Percentiles rank a stretch among this genome's conserved stretches.
Conservation (phyloP, 305 asterid genomes). For the Fraxinus albicans region DNA sequence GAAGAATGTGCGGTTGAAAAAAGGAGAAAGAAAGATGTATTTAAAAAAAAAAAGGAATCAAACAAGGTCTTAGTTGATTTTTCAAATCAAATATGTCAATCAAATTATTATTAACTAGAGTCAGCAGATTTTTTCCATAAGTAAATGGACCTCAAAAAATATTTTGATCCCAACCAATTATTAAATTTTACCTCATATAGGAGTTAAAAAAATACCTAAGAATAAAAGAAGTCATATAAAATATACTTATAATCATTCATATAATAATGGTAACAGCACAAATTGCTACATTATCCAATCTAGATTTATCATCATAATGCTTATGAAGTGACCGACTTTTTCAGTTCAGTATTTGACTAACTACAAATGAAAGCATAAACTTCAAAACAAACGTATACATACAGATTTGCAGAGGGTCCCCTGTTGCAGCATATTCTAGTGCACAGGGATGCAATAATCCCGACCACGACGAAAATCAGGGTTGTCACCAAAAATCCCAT, state of each 20-base stretch:
- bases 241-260: neutral
- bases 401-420: conserved; percentile 96
- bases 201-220: neutral
- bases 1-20: neutral
- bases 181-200: neutral
- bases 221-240: neutral
- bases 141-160: neutral
- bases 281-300: neutral
- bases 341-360: neutral
- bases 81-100: neutral
- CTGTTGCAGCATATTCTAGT: conserved; percentile 83
- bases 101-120: neutral
- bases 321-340: neutral
- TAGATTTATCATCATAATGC: neutral
- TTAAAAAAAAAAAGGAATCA: no score
- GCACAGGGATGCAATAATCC: conserved; percentile 70
- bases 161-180: neutral
- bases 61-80: neutral
- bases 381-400: conserved; percentile 25
- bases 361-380: neutral
- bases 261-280: neutral
- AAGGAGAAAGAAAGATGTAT: neutral
- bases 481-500: conserved; percentile 90
- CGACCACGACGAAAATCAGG: conserved; percentile 65
- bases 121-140: neutral